phyloP scores from a whole-genome alignment of 306 rosid genomes.

The Lathyrus oleraceus region DNA sequence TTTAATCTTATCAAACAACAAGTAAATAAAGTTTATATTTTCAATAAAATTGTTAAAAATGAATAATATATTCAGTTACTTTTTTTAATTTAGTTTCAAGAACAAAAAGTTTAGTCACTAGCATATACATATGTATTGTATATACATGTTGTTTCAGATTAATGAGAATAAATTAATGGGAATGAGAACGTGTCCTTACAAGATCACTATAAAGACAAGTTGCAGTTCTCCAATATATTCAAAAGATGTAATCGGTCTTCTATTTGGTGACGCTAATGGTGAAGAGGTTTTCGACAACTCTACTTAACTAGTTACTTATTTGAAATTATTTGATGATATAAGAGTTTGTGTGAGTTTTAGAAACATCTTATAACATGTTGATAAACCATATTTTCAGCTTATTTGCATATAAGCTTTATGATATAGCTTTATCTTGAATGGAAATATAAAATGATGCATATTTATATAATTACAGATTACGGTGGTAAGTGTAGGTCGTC shows the following conservation, averaged over 20 bases:
- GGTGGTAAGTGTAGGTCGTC: slow-evolving; percentile 47
- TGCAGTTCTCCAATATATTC: not conserved
- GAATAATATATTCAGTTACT: not conserved
- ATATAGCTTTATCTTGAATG: no score
- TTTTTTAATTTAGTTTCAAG: not conserved
- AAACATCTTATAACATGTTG: not conserved
- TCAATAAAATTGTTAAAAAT: not conserved
- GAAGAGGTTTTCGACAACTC: not conserved
- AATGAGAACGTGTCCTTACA: not conserved
- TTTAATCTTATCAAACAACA: not conserved
- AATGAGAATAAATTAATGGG: not conserved
- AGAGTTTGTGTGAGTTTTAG: not conserved
- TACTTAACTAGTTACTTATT: not conserved
- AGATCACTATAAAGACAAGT: not conserved
- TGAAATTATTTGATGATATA: not conserved
- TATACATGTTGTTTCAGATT: slow-evolving; percentile 29
- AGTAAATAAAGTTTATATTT: not conserved
- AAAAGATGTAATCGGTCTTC: not conserved
- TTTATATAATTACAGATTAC: slow-evolving; percentile 36
- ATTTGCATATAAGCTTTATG: not conserved
- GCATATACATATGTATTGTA: no score
- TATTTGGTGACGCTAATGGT: not conserved
- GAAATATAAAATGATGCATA: no score
- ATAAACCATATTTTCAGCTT: not conserved
- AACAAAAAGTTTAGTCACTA: not conserved